Percentiles rank a stretch among this genome's conserved stretches.
phyloP scores from a whole-genome alignment of 805 yeast genomes.

The Suhomyces sp. region DNA sequence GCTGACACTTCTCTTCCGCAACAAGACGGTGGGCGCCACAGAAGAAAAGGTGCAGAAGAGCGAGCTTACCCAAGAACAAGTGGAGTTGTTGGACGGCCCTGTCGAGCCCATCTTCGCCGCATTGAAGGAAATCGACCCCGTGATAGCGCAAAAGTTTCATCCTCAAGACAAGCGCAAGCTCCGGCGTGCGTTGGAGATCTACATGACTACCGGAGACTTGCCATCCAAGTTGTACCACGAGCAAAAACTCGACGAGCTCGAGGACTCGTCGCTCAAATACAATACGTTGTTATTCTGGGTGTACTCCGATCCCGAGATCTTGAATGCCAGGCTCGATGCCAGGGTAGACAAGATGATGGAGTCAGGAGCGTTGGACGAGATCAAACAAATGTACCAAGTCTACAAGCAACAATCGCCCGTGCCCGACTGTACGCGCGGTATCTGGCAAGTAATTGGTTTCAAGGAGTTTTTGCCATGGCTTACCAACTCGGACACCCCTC shows the following conservation, averaged over 20 bases:
- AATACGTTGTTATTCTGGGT: conserved; percentile 79
- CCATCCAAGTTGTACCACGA: conserved; percentile 69
- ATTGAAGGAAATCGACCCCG: conserved; percentile 61
- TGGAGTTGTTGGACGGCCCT: conserved; percentile 52
- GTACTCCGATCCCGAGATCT: conserved; percentile 56
- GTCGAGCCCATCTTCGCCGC: conserved; percentile 47
- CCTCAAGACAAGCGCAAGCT: conserved; percentile 85
- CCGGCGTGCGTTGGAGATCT: conserved; percentile 78
- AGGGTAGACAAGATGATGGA: conserved; percentile 84
- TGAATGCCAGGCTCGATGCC: conserved; percentile 63
- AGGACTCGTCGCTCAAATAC: conserved; percentile 51
- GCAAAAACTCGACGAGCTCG: conserved; percentile 47
- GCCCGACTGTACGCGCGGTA: conserved; percentile 65
- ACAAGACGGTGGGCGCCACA: conserved; percentile 48
- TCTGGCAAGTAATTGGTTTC: conserved; percentile 95
- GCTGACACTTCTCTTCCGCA: conserved; percentile 70
- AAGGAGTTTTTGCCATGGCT: conserved; percentile 83
- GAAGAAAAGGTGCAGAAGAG: conserved; percentile 21
- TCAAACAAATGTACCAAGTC: conserved; percentile 52
- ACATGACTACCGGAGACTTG: conserved; percentile 56
- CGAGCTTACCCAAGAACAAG: conserved; percentile 25
- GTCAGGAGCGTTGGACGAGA: conserved; percentile 67
- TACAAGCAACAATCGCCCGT: conserved; percentile 31
- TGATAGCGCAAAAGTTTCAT: conserved; percentile 76
- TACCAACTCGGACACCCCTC: conserved; percentile 5